phyloP scores from a whole-genome alignment of 2,329 filamentous ascomycete genomes.

The Alternaria consortialis region DNA sequence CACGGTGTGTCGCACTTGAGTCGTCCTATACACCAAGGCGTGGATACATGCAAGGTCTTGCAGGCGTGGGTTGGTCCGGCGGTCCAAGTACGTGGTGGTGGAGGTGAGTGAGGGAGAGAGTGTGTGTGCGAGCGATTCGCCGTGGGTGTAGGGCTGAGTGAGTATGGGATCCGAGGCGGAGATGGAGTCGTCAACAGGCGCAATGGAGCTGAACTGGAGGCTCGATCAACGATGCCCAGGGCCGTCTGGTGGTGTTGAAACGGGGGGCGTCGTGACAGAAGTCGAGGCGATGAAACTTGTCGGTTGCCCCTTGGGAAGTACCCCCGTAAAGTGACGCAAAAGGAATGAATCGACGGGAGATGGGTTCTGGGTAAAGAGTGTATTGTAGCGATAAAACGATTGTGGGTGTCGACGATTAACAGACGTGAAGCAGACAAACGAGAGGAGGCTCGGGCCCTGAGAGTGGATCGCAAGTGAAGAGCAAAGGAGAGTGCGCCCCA shows the following conservation, averaged over 20 bases:
- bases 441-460: constrained; percentile 29
- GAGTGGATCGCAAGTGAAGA: constrained; percentile 19
- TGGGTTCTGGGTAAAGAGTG: constrained; percentile 16
- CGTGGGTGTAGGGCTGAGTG: neutral
- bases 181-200: neutral
- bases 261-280: constrained; percentile 46
- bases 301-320: constrained; percentile 45
- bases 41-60: constrained; percentile 35
- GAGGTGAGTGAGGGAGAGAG: constrained; percentile 13
- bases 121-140: neutral
- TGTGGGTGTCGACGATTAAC: constrained; percentile 38
- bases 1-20: constrained; percentile 31
- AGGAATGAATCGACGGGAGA: constrained; percentile 35
- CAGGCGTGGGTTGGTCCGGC: constrained; percentile 10
- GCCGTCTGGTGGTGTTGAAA: constrained; percentile 37
- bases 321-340: constrained; percentile 42
- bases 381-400: constrained; percentile 32
- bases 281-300: constrained; percentile 24
- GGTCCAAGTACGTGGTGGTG: constrained; percentile 1
- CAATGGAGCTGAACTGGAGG: constrained; percentile 15
- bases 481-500: constrained; percentile 21
- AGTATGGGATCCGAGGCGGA: constrained; percentile 14
- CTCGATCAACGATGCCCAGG: constrained; percentile 21
- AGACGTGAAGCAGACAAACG: constrained; percentile 25
- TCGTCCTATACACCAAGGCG: constrained; percentile 32